Evolutionary conservation across 148 eudicot genomes (phyloP), one percentile per base, ranked within the genome.

Genomic region (Linanthus parryae): DNA sequence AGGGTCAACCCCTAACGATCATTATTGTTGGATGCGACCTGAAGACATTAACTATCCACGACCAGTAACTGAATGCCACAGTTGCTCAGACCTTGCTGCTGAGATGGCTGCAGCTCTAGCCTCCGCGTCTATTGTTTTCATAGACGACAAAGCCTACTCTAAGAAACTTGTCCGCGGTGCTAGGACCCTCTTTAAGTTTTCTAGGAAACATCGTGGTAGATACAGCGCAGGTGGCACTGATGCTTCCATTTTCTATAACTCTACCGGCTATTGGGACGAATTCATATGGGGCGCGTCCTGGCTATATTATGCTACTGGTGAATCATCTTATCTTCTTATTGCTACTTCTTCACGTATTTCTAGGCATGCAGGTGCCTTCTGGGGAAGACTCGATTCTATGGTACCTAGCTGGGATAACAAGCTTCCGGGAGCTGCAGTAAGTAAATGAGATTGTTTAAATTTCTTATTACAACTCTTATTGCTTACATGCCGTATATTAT

Each of bases 71-170:
- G 61, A 45, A 28, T 81, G 92, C 37, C 59, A 61, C 40, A 33
- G 50, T 25, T 88, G 97, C 67, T 84, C 94, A 1, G 97, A 84
- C 36, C 87, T 85, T 42, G 87, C 85, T 63, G 94, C 81, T 3
- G 90, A 89, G 42, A 89, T 84, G 90, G 80, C 94, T 19, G 97
- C 97, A 57, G 80, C 87, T 61, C 63, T 89, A 67, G 97, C 94
- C 40, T 54, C 97, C 5, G 94, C 97, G 10, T 89, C 97, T 22
- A 89, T 89, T 20, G 97, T 89, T 42, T 89, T 89, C 65, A 84
- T 77, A 57, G 97, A 89, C 58, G 71, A 85, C 56, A 89, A 82
- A 69, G 83, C 80, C 15, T 89, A 89, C 58, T 89, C 94, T 19
- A 68, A 73, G 69, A 84, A 89, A 69, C 87, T 89, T 48, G 90